Evolutionary conservation across 2,329 filamentous ascomycete genomes (phyloP).

Genomic region (Endoconidiophora laricicola): DNA sequence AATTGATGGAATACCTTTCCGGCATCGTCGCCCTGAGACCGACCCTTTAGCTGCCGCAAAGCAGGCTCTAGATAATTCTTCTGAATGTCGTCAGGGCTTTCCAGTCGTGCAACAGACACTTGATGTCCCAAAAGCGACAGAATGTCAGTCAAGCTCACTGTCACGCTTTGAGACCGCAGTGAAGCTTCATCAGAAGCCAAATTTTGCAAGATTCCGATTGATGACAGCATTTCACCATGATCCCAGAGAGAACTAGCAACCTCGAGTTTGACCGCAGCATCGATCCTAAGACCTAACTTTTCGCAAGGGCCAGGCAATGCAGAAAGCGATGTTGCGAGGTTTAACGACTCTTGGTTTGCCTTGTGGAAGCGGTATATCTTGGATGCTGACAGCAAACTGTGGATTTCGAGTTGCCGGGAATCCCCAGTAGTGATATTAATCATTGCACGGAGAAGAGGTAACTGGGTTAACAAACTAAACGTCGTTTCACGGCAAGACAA

Average conservation of each 20-base stretch:
- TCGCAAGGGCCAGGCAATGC: conserved; percentile 56
- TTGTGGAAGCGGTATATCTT: conserved; percentile 63
- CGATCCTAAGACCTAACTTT: conserved; percentile 56
- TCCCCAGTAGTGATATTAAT: conserved; percentile 45
- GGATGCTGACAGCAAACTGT: conserved; percentile 60
- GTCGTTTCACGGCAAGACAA: conserved; percentile 70
- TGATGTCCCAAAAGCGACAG: conserved; percentile 79
- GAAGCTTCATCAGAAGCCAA: conserved; percentile 33
- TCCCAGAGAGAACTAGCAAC: conserved; percentile 86
- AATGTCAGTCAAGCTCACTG: conserved; percentile 59
- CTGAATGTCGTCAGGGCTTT: conserved; percentile 82
- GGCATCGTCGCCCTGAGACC: conserved; percentile 51
- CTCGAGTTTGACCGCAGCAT: conserved; percentile 63
- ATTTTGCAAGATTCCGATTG: conserved; percentile 72
- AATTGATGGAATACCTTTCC: conserved; percentile 90
- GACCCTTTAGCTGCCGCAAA: conserved; percentile 60
- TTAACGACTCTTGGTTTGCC: conserved; percentile 71
- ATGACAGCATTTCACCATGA: conserved; percentile 74
- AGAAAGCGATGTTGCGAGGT: conserved; percentile 67
- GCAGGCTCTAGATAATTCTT: conserved; percentile 72
- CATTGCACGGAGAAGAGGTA: conserved; percentile 42
- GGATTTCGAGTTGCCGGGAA: conserved; percentile 55
- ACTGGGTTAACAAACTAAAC: conserved; percentile 62
- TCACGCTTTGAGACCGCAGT: conserved; percentile 51
- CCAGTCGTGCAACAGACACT: conserved; percentile 73